Conservation (phyloP, 805 yeast species). For the Kurtzmaniella fragi region DNA sequence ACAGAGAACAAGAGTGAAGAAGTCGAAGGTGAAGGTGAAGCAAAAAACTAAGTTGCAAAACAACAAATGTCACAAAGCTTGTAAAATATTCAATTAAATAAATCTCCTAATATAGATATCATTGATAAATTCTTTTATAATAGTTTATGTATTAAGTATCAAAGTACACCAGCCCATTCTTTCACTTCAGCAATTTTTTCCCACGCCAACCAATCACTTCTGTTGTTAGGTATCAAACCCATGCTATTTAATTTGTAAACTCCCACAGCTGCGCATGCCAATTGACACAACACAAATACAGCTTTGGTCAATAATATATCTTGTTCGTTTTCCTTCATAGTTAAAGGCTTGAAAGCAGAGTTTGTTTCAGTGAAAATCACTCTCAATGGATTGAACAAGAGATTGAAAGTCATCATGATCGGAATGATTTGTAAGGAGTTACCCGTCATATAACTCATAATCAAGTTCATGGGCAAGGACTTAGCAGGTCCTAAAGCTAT, state of each 20-base stretch:
- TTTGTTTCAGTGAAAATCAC: constrained; percentile 58
- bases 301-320: constrained; percentile 23
- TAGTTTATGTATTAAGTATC: too few species aligned
- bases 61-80: too few species aligned
- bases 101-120: too few species aligned
- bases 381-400: constrained; percentile 71
- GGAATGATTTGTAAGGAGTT: constrained; percentile 86
- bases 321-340: constrained; percentile 28
- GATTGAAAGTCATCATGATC: constrained; percentile 81
- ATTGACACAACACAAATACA: constrained; percentile 33
- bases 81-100: not conserved
- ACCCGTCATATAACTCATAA: constrained; percentile 93
- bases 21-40: too few species aligned
- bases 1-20: not conserved
- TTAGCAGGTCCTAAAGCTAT: constrained; percentile 79
- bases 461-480: constrained; percentile 77
- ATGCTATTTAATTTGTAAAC: constrained; percentile 77
- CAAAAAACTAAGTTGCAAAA: too few species aligned
- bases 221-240: constrained; percentile 87
- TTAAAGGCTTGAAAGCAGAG: constrained; percentile 47
- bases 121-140: not conserved
- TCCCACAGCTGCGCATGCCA: constrained; percentile 66
- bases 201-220: constrained; percentile 92
- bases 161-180: constrained; percentile 4
- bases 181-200: constrained; percentile 40